These are phyloP conservation scores for Ophiosphaerella korrae DNA, from an alignment of 2,329 filamentous ascomycete genomes.

Conservation along the genomic window DNA sequence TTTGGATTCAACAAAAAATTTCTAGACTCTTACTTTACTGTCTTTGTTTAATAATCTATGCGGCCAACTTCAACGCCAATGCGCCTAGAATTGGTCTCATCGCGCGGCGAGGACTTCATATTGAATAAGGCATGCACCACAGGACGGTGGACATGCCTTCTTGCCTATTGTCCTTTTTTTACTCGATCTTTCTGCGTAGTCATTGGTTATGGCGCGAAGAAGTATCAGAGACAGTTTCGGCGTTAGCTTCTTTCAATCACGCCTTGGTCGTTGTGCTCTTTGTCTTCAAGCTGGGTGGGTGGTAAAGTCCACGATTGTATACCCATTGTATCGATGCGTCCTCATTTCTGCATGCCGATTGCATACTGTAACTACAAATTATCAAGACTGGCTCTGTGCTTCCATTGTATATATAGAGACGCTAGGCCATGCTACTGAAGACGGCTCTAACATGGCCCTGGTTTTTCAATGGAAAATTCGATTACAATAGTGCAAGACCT, in stretches of 20 bases:
- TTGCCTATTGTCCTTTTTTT: too few relatives aligned
- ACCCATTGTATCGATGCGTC: conserved; percentile 36
- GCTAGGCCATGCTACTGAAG: neutral
- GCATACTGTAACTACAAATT: conserved; percentile 10
- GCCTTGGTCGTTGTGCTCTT: conserved; percentile 10
- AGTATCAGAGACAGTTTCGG: conserved; percentile 8
- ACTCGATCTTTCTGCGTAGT: too few relatives aligned
- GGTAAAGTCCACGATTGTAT: conserved; percentile 39
- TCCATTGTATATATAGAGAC: conserved; percentile 7
- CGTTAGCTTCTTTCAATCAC: conserved; percentile 17
- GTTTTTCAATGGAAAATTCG: conserved; percentile 1
- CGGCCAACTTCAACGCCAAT: neutral
- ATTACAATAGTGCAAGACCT: too few relatives aligned
- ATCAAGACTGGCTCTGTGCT: conserved; percentile 17
- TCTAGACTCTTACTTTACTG: conserved; percentile 1
- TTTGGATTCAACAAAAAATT: neutral
- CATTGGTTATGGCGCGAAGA: neutral
- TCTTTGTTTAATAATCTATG: conserved; percentile 16
- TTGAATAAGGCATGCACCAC: neutral
- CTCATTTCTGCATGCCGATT: conserved; percentile 17
- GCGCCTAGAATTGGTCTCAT: conserved; percentile 7
- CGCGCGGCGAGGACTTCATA: neutral
- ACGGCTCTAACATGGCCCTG: neutral
- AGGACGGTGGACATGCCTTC: too few relatives aligned
- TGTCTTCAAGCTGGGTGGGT: conserved; percentile 21